Conservation (phyloP, 139 green algal species). For the Mychonastes homosphaera region DNA sequence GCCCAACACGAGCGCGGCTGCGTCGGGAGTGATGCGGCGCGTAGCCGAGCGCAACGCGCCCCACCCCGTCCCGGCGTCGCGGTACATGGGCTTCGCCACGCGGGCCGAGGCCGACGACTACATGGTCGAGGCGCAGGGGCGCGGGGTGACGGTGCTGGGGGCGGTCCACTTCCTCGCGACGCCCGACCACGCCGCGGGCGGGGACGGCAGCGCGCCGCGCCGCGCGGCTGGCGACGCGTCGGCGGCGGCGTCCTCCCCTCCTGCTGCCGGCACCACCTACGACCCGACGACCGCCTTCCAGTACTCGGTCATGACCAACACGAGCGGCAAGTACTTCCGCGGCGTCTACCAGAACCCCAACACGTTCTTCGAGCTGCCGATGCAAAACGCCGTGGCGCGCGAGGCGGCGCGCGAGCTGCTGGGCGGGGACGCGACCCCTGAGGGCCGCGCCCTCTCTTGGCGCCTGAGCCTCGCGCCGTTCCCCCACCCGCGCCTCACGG, state of each 20-base stretch:
- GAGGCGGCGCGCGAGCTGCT: slow-evolving; percentile 48
- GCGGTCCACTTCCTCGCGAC: slow-evolving; percentile 49
- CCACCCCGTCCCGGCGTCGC: background rate
- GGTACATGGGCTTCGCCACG: slow-evolving; percentile 37
- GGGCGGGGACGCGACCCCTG: background rate
- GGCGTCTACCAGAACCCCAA: slow-evolving; percentile 54
- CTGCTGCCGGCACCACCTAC: background rate
- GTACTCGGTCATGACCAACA: background rate
- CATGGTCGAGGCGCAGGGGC: slow-evolving; percentile 48
- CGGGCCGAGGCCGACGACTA: slow-evolving; percentile 46
- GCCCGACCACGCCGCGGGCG: background rate
- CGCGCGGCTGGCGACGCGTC: background rate
- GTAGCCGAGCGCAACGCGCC: background rate
- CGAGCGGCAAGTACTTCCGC: slow-evolving; percentile 54
- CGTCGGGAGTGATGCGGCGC: background rate
- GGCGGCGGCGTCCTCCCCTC: background rate
- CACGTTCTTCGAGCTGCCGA: slow-evolving; percentile 52
- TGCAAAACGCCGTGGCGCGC: slow-evolving; percentile 65
- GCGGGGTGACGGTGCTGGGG: slow-evolving; percentile 47
- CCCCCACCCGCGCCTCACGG: slow-evolving; percentile 64
- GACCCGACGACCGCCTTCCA: background rate
- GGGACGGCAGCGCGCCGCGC: too few relatives aligned
- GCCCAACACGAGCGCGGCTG: slow-evolving; percentile 30
- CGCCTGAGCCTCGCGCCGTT: slow-evolving; percentile 41
- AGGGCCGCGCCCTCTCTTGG: slow-evolving; percentile 30